Evolutionary conservation across 2,329 filamentous ascomycete species (phyloP).

Genomic region (Pseudogymnoascus sp.): DNA sequence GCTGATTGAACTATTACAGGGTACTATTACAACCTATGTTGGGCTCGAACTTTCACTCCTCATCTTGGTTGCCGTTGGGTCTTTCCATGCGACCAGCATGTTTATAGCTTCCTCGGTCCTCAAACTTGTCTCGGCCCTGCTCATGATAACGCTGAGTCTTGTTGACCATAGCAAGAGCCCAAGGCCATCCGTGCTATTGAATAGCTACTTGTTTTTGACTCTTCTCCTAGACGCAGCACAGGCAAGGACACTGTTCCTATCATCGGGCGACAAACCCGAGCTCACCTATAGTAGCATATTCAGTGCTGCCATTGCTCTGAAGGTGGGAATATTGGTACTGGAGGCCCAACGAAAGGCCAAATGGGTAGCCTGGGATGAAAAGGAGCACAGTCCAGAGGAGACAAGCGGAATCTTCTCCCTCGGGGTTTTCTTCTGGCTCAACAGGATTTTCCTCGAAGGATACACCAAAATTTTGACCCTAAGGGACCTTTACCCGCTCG

Average conservation of each 20-base stretch:
- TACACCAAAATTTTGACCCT: slow-evolving; percentile 21
- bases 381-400: slow-evolving; percentile 26
- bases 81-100: slow-evolving; percentile 18
- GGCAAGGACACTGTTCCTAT: slow-evolving; percentile 35
- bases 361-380: slow-evolving; percentile 21
- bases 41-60: slow-evolving; percentile 24
- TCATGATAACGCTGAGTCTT: slow-evolving; percentile 14
- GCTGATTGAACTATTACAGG: slow-evolving; percentile 13
- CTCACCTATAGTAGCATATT: slow-evolving; percentile 13
- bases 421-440: slow-evolving; percentile 27
- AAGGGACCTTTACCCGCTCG: slow-evolving; percentile 23
- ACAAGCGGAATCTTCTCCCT: slow-evolving; percentile 24
- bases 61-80: slow-evolving; percentile 16
- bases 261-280: slow-evolving; percentile 7
- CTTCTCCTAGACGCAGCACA: slow-evolving; percentile 36
- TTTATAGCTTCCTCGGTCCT: slow-evolving; percentile 26
- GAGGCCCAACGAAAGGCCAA: slow-evolving; percentile 17
- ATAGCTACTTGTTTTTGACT: slow-evolving; percentile 33
- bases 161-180: slow-evolving; percentile 29
- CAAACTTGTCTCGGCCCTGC: slow-evolving; percentile 21
- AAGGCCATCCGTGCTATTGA: slow-evolving; percentile 37
- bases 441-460: slow-evolving; percentile 23
- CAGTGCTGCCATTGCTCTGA: slow-evolving; percentile 9
- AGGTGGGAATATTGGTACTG: slow-evolving; percentile 9
- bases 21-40: slow-evolving; percentile 18